Conservation (phyloP, 2,329 filamentous ascomycete genomes). For the Thermomyces lanuginosus region DNA sequence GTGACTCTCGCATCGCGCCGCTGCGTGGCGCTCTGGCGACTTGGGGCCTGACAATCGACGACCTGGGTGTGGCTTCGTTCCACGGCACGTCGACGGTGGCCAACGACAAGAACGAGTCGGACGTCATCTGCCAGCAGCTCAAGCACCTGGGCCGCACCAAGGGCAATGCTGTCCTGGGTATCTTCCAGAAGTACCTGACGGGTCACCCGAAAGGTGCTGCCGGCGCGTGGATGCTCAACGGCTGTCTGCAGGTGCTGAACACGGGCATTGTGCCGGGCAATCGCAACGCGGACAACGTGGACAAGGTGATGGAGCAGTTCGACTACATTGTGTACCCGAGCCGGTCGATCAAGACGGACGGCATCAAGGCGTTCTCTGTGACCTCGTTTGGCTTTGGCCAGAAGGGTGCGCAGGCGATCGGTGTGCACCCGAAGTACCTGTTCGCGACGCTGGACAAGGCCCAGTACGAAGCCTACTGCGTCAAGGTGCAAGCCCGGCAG, state of each 20-base stretch:
- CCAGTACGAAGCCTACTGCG: slow-evolving; percentile 65
- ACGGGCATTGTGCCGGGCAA: slow-evolving; percentile 88
- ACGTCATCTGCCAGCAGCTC: slow-evolving; percentile 91
- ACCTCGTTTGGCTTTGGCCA: slow-evolving; percentile 99
- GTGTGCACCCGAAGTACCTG: slow-evolving; percentile 90
- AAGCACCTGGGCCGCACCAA: slow-evolving; percentile 86
- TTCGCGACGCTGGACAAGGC: slow-evolving; percentile 83
- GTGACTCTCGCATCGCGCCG: slow-evolving; percentile 81
- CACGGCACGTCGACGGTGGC: slow-evolving; percentile 97
- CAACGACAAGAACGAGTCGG: slow-evolving; percentile 99
- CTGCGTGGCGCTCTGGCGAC: slow-evolving; percentile 90
- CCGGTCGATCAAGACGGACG: slow-evolving; percentile 89
- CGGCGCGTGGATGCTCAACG: slow-evolving; percentile 99
- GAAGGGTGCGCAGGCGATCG: slow-evolving; percentile 94
- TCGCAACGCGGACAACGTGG: slow-evolving; percentile 94
- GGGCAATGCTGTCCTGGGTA: slow-evolving; percentile 87
- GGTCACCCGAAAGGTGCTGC: slow-evolving; percentile 98
- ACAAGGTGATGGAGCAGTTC: slow-evolving; percentile 91
- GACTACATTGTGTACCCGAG: slow-evolving; percentile 97
- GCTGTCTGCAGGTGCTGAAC: slow-evolving; percentile 88
- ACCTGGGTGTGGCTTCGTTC: slow-evolving; percentile 90
- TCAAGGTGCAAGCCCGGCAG: slow-evolving; percentile 80
- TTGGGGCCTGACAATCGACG: slow-evolving; percentile 95
- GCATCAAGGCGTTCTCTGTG: slow-evolving; percentile 95
- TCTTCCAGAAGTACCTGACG: slow-evolving; percentile 99